Base-by-base conservation (phyloP, 768 basidiomycete species). In the Suillus discolor region DNA sequence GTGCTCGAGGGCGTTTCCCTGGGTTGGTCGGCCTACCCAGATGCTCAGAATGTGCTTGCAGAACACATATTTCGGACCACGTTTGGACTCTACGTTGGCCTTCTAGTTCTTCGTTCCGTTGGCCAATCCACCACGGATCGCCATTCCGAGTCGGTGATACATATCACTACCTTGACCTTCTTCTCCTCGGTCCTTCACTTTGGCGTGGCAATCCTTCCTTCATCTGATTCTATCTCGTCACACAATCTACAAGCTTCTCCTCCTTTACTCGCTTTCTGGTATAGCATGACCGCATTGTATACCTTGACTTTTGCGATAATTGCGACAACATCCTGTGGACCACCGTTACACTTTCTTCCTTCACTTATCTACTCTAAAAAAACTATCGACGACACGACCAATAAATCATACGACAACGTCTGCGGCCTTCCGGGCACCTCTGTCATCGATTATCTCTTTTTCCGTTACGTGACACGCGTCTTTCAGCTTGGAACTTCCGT, bases 381-480 rank as follows among this genome's bases (percentile, higher is more conserved):
- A 76, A 85, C 82, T 0, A 79, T 92, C 42, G 79, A 82, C 63
- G 74, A 80, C 4, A 81, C 83, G 47, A 90, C 89, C 7, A 91
- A 89, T 65, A 75, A 75, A n/a, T 84, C 85, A n/a, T 77, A 83
- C 45, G 84, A 89, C 66, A 97, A 96, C 70, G 92, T 96, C 20
- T 89, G 86, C 59, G 91, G 90, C 51, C 39, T 65, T 42, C 65
- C 71, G 83, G 89, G 82, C 64, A 82, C 87, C 28, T 79, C 80
- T 3, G 76, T 84, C 25, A 77, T 72, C 69, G 62, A 61, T 47
- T 68, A 80, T 61, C 76, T 97, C 6, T 77, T 95, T n/a, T 97
- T 97, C 77, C 88, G 88, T 18, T 96, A 94, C 74, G 93, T 91
- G 44, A 96, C 94, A 1, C 89, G 90, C 66, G 92, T 97, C 16